phyloP scores from a whole-genome alignment of 768 basidiomycete genomes.

The Mycena albidolilacea region DNA sequence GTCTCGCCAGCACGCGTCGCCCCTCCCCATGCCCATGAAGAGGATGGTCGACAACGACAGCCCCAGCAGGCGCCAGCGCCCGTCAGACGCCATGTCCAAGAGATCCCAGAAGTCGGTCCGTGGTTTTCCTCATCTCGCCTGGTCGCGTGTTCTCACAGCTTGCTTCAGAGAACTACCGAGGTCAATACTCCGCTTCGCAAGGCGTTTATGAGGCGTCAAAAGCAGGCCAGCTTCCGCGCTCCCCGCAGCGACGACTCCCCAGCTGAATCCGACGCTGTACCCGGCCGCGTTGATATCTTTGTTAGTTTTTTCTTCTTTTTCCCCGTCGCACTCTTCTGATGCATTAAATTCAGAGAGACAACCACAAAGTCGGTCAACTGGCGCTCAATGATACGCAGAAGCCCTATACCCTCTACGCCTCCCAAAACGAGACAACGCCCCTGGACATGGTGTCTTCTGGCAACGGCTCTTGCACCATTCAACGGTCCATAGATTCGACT shows the following conservation, averaged over 20 bases:
- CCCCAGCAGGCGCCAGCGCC: constrained; percentile 29
- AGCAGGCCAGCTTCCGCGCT: constrained; percentile 27
- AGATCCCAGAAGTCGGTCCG: constrained; percentile 30
- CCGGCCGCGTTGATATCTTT: constrained; percentile 12
- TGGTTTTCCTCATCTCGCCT: constrained; percentile 18
- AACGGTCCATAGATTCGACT: constrained; percentile 56
- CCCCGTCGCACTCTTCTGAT: background rate
- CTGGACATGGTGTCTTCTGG: constrained; percentile 56
- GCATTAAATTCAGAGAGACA: constrained; percentile 38
- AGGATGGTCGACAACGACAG: constrained; percentile 9
- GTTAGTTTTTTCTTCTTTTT: constrained; percentile 2
- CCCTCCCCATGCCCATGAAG: constrained; percentile 28
- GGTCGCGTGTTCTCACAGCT: constrained; percentile 4
- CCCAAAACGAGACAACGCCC: constrained; percentile 61
- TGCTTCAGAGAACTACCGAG: constrained; percentile 11
- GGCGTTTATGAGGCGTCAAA: constrained; percentile 24
- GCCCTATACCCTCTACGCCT: constrained; percentile 63
- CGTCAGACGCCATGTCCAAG: constrained; percentile 12
- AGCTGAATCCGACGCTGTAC: background rate
- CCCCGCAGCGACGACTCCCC: background rate
- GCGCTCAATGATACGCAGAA: constrained; percentile 43
- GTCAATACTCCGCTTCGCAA: constrained; percentile 2
- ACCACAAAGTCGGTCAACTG: constrained; percentile 56
- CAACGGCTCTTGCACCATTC: constrained; percentile 57
- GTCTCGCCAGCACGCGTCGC: constrained; percentile 22